These are phyloP conservation scores for Boechera retrofracta DNA, from an alignment of 345 rosid genomes.

Conservation along the genomic window DNA sequence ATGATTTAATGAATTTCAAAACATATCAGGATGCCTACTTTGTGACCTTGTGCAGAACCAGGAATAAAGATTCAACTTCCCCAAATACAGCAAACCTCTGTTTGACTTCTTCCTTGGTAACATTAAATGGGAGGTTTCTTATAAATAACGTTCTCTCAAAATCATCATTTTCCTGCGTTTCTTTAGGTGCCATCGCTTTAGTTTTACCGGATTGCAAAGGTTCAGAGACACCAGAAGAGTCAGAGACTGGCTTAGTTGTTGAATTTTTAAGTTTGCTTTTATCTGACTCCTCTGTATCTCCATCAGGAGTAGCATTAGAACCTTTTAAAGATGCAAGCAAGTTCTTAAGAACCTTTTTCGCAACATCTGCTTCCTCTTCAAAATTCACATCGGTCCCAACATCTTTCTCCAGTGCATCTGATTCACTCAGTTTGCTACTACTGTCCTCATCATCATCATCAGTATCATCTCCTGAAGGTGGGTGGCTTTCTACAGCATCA, in stretches of 20 bases:
- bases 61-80: conserved; percentile 69
- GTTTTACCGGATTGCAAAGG: conserved; percentile 51
- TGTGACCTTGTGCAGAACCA: conserved; percentile 86
- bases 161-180: conserved; percentile 59
- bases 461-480: conserved; percentile 38
- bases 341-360: conserved; percentile 75
- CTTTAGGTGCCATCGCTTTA: conserved; percentile 46
- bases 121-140: conserved; percentile 83
- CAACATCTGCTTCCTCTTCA: conserved; percentile 78
- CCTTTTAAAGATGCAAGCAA: conserved; percentile 57
- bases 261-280: conserved; percentile 39
- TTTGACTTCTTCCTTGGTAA: conserved; percentile 71
- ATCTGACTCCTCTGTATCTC: conserved; percentile 49
- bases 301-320: conserved; percentile 46
- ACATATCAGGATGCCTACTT: conserved; percentile 54
- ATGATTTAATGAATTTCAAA: conserved; percentile 7
- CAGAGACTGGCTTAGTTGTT: conserved; percentile 44
- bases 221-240: conserved; percentile 45
- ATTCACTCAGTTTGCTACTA: conserved; percentile 42
- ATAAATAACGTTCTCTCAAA: conserved; percentile 76
- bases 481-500: conserved; percentile 43
- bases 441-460: conserved; percentile 38
- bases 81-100: conserved; percentile 80
- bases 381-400: conserved; percentile 53
- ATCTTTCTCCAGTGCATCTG: conserved; percentile 48